Evolutionary conservation across 495 filamentous ascomycete genomes (phyloP), one percentile per base, ranked within the genome.

Genomic region (Penicillium tannophilum): DNA sequence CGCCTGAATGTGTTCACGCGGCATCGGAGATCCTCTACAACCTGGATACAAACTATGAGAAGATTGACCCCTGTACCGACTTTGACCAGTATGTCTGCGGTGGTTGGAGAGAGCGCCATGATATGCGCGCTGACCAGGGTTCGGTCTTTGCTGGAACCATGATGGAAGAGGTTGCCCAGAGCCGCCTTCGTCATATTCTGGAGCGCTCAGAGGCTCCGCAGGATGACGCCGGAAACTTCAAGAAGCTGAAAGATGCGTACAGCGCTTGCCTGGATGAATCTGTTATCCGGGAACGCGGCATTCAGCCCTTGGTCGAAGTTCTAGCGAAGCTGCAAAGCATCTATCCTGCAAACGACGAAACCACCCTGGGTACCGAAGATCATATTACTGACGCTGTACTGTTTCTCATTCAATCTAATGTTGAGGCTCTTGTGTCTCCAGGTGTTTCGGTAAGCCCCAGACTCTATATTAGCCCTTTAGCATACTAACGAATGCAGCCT

Each of bases 61-160:
- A 83, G 0, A 72, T 90, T 42, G 86, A 92, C 66, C 85, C 89
- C 4, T 92, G 89, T 61, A 84, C 76, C 43, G 64, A 89, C 51
- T 91, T 91, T 56, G 87, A 90, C 54, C 76, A 85, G 59, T 81
- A 84, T 62, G 85, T 88, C 36, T 92, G 88, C 64, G 86, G 83
- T 52, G 88, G 88, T 17, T 90, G 86, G 82, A 71, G 76, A 44
- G 76, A 83, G 26, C 81, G 79, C 31, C 83, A 89, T 72, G 87
- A 89, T 63, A 82, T 91, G 58, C 82, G 86, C 4, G 72, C 86
- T 19, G 87, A 90, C 65, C 85, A 86, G 60, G 81, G 84, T 16
- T 79, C 80, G 43, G 78, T 82, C 23, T 86, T 84, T 54, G 79
- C 82, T 8, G 80, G 79, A 26, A 86, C 83, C 3, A 75, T 82